Percentiles rank a stretch among this genome's conserved stretches.
Conservation (phyloP, 805 yeast genomes). For the Metschnikowia arizonensis region DNA sequence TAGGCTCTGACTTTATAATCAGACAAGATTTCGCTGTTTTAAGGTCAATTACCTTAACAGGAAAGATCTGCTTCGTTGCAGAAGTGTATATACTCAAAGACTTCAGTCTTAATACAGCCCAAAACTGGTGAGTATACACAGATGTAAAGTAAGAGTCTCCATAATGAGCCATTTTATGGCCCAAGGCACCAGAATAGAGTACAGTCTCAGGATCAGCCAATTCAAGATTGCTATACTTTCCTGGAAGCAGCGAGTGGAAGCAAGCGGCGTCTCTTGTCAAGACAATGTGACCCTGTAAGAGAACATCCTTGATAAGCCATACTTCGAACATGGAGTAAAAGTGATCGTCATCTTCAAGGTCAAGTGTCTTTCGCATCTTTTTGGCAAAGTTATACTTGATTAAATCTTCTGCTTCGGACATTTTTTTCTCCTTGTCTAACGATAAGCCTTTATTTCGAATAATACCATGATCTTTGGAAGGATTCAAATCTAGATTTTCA, state of each 20-base stretch:
- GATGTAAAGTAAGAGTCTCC: slow-evolving; percentile 35
- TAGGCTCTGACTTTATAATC: slow-evolving; percentile 26
- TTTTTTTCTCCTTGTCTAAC: slow-evolving; percentile 8
- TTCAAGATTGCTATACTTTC: slow-evolving; percentile 13
- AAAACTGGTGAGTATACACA: slow-evolving; percentile 49
- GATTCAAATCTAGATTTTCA: slow-evolving; percentile 13
- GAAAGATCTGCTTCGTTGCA: slow-evolving; percentile 82
- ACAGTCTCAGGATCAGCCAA: slow-evolving; percentile 14
- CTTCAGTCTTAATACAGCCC: slow-evolving; percentile 75
- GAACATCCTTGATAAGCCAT: slow-evolving; percentile 79
- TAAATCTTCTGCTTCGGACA: slow-evolving; percentile 8
- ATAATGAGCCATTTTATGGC: slow-evolving; percentile 35
- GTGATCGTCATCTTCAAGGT: slow-evolving; percentile 51
- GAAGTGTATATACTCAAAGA: slow-evolving; percentile 64
- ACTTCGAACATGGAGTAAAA: slow-evolving; percentile 61
- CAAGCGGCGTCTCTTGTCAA: slow-evolving; percentile 61
- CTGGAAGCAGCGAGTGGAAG: slow-evolving; percentile 77
- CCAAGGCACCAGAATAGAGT: slow-evolving; percentile 36
- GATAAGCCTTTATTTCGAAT: slow-evolving; percentile 13
- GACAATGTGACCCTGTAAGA: slow-evolving; percentile 81
- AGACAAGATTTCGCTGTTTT: slow-evolving; percentile 60
- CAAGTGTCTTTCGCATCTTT: slow-evolving; percentile 34
- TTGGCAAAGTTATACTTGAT: slow-evolving; percentile 30
- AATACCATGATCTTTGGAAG: slow-evolving; percentile 11
- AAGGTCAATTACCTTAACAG: slow-evolving; percentile 69